A percentile compares a stretch with the other conserved stretches of the same genome.
These are phyloP conservation scores for Melanogaster broomeanus DNA, from an alignment of 768 basidiomycete species.

Conservation along the genomic window DNA sequence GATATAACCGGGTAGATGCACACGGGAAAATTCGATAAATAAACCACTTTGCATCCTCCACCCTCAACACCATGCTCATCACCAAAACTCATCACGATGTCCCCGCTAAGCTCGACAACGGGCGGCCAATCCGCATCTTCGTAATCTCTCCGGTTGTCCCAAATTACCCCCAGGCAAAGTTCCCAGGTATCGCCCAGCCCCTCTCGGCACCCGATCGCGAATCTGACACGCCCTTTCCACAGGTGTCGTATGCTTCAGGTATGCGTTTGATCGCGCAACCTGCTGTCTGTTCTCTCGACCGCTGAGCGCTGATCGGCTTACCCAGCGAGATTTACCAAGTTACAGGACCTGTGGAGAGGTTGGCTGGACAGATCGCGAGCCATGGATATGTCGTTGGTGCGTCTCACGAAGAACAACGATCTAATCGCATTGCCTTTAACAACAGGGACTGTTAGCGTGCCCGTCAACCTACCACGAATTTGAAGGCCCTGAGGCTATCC, in stretches of 20 bases:
- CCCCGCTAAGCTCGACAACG: constrained; percentile 63
- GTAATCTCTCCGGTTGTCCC: constrained; percentile 79
- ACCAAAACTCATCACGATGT: constrained; percentile 78
- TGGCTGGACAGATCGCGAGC: constrained; percentile 84
- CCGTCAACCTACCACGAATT: constrained; percentile 93
- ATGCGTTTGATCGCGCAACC: constrained; percentile 2
- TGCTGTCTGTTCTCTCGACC: background rate
- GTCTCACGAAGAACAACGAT: constrained; percentile 26
- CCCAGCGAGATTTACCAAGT: constrained; percentile 92
- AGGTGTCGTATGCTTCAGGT: constrained; percentile 88
- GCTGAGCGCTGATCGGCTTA: background rate
- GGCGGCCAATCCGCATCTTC: constrained; percentile 75
- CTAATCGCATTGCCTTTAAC: background rate
- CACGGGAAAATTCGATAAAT: background rate
- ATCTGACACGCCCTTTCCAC: background rate
- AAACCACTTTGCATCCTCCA: background rate
- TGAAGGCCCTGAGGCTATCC: constrained; percentile 81
- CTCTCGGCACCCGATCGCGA: background rate
- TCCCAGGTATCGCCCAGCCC: constrained; percentile 59
- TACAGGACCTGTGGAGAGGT: constrained; percentile 95
- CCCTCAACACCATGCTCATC: constrained; percentile 67
- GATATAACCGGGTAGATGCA: too few species aligned
- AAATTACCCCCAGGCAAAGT: constrained; percentile 87
- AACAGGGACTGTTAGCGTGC: constrained; percentile 51
- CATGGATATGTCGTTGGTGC: constrained; percentile 82